phyloP scores from a whole-genome alignment of 2,329 filamentous ascomycete genomes.

The Onygenales sp. region DNA sequence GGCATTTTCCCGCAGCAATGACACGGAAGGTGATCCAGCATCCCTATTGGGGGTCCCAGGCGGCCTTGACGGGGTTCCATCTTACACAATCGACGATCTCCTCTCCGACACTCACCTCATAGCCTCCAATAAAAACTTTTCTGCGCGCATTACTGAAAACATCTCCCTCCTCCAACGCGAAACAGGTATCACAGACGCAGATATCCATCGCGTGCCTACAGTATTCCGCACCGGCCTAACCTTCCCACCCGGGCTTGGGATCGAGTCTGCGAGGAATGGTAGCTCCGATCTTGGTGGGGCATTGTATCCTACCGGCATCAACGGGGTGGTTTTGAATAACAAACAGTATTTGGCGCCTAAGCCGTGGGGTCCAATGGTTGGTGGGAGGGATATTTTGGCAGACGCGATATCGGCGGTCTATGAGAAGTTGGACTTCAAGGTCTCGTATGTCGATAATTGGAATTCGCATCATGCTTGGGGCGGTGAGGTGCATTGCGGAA shows the following conservation, averaged over 20 bases:
- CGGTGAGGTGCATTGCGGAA: constrained; percentile 17
- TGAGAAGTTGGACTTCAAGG: constrained; percentile 8
- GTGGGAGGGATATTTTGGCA: constrained; percentile 13
- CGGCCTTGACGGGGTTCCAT: constrained; percentile 7
- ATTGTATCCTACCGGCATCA: constrained; percentile 9
- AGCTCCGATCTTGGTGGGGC: constrained; percentile 1
- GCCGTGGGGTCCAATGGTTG: constrained; percentile 14
- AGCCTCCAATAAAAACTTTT: constrained; percentile 4
- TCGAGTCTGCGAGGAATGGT: background rate
- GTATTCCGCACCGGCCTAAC: constrained; percentile 4
- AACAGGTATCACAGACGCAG: constrained; percentile 7
- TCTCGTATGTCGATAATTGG: constrained; percentile 15
- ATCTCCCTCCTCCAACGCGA: constrained; percentile 4
- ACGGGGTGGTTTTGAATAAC: constrained; percentile 10
- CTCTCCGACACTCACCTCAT: constrained; percentile 2
- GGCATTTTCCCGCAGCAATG: constrained; percentile 7
- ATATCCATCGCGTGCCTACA: constrained; percentile 5
- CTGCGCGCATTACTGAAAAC: constrained; percentile 3
- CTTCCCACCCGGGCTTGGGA: background rate
- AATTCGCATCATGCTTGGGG: constrained; percentile 14
- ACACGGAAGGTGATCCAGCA: background rate
- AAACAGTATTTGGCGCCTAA: constrained; percentile 10
- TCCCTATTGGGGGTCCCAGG: constrained; percentile 2
- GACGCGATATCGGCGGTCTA: constrained; percentile 8
- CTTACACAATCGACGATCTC: constrained; percentile 6